Percentiles rank a stretch among this genome's conserved stretches.
phyloP scores from a whole-genome alignment of 192 early-diverging fungal genomes.

The Gigaspora rosea region DNA sequence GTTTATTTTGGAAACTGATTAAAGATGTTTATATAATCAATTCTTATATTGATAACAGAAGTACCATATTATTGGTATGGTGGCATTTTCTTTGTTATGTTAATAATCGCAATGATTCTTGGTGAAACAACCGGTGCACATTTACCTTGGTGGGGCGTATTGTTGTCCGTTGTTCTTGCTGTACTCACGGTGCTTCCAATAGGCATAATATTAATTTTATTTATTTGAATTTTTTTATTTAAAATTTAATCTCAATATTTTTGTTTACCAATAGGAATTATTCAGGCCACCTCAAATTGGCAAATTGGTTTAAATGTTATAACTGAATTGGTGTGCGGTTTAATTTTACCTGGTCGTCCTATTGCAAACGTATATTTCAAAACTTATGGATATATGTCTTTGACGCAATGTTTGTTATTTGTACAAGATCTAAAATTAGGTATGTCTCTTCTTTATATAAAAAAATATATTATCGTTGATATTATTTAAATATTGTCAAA shows the following conservation, averaged over 20 bases:
- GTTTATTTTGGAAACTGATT: too few relatives aligned
- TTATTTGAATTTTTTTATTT: too few relatives aligned
- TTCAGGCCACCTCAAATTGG: constrained; percentile 56
- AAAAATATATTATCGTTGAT: background rate
- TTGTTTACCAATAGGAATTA: constrained; percentile 25
- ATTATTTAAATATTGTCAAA: too few relatives aligned
- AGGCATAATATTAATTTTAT: constrained; percentile 13
- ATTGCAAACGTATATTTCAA: constrained; percentile 63
- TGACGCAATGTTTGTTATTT: constrained; percentile 76
- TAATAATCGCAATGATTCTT: constrained; percentile 41
- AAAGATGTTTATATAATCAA: too few relatives aligned
- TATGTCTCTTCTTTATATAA: too few relatives aligned
- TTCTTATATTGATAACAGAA: constrained; percentile 21
- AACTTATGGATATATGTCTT: constrained; percentile 52
- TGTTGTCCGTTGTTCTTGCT: constrained; percentile 45
- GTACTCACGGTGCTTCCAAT: constrained; percentile 52
- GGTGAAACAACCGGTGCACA: constrained; percentile 37
- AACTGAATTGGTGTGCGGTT: constrained; percentile 59
- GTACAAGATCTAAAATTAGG: constrained; percentile 73
- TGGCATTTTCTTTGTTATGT: constrained; percentile 39
- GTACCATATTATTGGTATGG: constrained; percentile 57
- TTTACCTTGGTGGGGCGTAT: constrained; percentile 53
- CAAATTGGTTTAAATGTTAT: constrained; percentile 57
- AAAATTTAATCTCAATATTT: background rate
- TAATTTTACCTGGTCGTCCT: constrained; percentile 52